Base-by-base conservation (phyloP, 768 basidiomycete species). In the Daedaleopsis nitida region DNA sequence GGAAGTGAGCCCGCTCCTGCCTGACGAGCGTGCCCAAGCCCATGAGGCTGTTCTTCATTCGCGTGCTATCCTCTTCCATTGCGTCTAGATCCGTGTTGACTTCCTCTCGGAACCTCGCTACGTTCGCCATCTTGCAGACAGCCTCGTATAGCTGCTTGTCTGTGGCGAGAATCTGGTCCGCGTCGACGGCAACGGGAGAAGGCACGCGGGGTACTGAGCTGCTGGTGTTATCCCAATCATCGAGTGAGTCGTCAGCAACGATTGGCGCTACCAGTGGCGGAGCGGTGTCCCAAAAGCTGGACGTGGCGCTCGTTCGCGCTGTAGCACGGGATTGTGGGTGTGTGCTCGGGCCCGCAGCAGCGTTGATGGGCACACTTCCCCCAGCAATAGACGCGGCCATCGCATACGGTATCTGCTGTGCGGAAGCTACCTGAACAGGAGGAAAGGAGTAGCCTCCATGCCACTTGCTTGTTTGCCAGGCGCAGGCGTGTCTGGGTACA, bases 1-100 rank as follows among this genome's bases (percentile, higher is more conserved):
- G 27, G 17, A 57, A 49, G 19, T 55, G 27, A 19, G 48, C 52
- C 32, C 57, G 32, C 53, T 58, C 57, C 57, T 63, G 62, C 24
- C 38, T 52, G 13, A 63, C 49, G 53, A 55, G 45, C 53, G 52
- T 27, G 47, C 37, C 53, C 12, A 63, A 16, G n/a, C 19, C 32
- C 16, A 17, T 11, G 14, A 19, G 14, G 8, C 14, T 39, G 12
- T 6, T 8, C 21, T 34, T 14, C 27, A 4, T 0, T 17, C 35
- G n/a, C 2, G 14, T 12, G 14, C 11, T 32, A 11, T 14, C 37
- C 17, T 23, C 11, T 10, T 24, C 17, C 14, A 50, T 45, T 37
- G 10, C 42, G 9, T 27, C 52, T 32, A 49, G 23, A 21, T 21
- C 19, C 11, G 32, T 17, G 12, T 2, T 5, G 52, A 23, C 21